Conservation (phyloP, 1,284 basidiomycete genomes). For the Stygiomarasmius scandens region DNA sequence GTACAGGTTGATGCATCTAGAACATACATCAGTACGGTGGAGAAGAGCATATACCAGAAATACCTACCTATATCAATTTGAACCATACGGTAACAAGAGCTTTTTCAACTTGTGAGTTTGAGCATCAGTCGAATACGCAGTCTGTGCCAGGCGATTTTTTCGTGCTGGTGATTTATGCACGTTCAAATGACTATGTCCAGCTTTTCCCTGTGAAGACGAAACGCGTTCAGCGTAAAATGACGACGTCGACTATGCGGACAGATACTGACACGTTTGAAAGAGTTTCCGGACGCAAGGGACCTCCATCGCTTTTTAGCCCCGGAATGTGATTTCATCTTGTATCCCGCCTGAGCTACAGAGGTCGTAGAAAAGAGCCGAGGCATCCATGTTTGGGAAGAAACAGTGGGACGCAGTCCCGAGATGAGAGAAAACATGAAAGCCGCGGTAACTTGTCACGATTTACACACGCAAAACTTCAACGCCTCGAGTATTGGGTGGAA, state of each 20-base stretch:
- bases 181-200: slow-evolving; percentile 73
- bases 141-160: slow-evolving; percentile 67
- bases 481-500: too few relatives aligned
- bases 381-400: slow-evolving; percentile 16
- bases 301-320: slow-evolving; percentile 84
- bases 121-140: slow-evolving; percentile 62
- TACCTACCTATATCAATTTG: slow-evolving; percentile 31
- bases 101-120: slow-evolving; percentile 71
- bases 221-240: slow-evolving; percentile 1
- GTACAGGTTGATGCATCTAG: background rate
- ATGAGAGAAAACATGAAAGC: background rate
- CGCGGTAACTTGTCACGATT: background rate
- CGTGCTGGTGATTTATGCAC: slow-evolving; percentile 63
- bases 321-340: slow-evolving; percentile 77
- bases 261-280: slow-evolving; percentile 71
- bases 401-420: background rate
- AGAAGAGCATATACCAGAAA: background rate
- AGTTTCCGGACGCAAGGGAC: slow-evolving; percentile 59
- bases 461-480: too few relatives aligned
- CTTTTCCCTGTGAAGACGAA: slow-evolving; percentile 52
- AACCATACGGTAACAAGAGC: slow-evolving; percentile 69
- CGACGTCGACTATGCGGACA: slow-evolving; percentile 6
- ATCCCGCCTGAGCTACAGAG: slow-evolving; percentile 44
- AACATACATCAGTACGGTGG: background rate
- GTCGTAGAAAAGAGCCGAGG: slow-evolving; percentile 51